Percentiles rank a stretch among this genome's conserved stretches.
Conservation (phyloP, 192 early-diverging fungal species). For the Podila verticillata region DNA sequence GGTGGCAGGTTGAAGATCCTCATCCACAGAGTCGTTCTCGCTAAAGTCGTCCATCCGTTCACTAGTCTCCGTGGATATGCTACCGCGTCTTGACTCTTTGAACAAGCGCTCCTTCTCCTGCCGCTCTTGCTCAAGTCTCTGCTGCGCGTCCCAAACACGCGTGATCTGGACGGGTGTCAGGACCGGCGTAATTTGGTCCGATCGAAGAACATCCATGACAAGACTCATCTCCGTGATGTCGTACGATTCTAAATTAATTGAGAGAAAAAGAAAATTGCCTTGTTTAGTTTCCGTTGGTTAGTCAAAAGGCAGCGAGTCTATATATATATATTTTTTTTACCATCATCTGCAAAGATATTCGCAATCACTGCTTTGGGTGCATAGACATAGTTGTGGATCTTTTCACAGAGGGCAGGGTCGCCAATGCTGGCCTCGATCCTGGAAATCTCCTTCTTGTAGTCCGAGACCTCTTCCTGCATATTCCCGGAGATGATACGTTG, state of each 20-base stretch:
- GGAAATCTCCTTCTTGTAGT: conserved; percentile 57
- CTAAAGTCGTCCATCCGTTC: conserved; percentile 10
- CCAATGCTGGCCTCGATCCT: conserved; percentile 36
- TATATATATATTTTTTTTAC: background rate
- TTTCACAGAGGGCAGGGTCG: conserved; percentile 55
- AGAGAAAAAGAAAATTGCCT: background rate
- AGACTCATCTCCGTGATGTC: conserved; percentile 32
- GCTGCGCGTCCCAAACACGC: conserved; percentile 30
- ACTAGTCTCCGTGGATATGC: background rate
- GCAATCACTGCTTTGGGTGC: conserved; percentile 18
- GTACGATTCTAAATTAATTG: conserved; percentile 10
- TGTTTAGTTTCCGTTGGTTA: background rate
- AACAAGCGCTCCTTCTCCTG: conserved; percentile 8
- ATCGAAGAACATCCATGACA: conserved; percentile 34
- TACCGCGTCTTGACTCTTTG: conserved; percentile 1
- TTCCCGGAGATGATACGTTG: conserved; percentile 68
- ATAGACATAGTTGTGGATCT: conserved; percentile 60
- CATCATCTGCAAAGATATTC: conserved; percentile 25
- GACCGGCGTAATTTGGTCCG: conserved; percentile 14
- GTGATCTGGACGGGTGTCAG: conserved; percentile 30
- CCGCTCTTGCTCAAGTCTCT: conserved; percentile 21
- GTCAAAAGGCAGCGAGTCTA: background rate
- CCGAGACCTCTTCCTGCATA: conserved; percentile 60
- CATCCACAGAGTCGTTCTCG: background rate
- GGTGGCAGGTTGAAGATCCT: background rate